Conservation (phyloP, 1,139 yeast genomes). For the Suhomyces kunorum region DNA sequence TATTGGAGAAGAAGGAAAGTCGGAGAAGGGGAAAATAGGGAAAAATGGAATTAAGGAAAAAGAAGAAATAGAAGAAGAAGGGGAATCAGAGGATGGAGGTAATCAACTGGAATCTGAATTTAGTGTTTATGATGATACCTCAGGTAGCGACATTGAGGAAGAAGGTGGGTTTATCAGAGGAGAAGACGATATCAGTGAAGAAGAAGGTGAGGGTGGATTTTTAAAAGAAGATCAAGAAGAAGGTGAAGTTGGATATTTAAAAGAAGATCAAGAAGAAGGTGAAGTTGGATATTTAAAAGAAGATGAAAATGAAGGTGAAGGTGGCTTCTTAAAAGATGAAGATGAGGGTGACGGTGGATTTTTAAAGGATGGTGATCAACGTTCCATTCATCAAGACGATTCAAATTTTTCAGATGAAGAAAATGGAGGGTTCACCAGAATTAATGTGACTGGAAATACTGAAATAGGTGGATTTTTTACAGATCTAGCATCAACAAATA, state of each 20-base stretch:
- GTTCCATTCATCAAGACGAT: too few species aligned
- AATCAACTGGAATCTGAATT: conserved; percentile 7
- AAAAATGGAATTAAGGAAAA: not conserved
- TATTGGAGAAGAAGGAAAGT: too few species aligned
- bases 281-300: conserved; percentile 4
- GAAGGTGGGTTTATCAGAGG: conserved; percentile 14
- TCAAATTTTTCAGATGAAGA: conserved; percentile 8
- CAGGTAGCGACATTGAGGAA: conserved; percentile 14
- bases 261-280: conserved; percentile 7
- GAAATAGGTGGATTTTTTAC: not conserved
- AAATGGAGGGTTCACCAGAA: conserved; percentile 6
- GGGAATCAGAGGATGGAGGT: not conserved
- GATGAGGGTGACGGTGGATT: conserved; percentile 17
- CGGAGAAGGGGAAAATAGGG: conserved; percentile 13
- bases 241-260: conserved; percentile 16
- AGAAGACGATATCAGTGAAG: conserved; percentile 11
- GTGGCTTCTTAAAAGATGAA: conserved; percentile 15
- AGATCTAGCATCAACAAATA: too few species aligned
- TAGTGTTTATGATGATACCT: conserved; percentile 15
- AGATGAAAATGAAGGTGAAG: conserved; percentile 12
- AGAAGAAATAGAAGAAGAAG: not conserved
- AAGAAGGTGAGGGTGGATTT: not conserved
- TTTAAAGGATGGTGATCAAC: too few species aligned
- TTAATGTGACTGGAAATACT: not conserved
- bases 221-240: conserved; percentile 6